Percentiles rank a stretch among this genome's conserved stretches.
These are phyloP conservation scores for Aspergillus indologenus DNA, from an alignment of 495 filamentous ascomycete genomes.

Conservation along the genomic window DNA sequence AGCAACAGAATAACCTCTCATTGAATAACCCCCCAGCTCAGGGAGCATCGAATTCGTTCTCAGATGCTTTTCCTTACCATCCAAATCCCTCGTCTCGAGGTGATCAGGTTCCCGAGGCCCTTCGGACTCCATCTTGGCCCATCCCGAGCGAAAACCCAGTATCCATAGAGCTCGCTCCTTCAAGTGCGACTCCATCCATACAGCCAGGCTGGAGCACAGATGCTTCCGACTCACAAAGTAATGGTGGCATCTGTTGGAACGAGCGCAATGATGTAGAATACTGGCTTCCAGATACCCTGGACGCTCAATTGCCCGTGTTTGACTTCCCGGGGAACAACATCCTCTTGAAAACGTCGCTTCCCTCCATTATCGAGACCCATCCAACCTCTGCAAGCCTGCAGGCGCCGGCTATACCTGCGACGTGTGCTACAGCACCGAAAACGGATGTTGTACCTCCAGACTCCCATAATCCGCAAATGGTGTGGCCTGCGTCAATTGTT, in stretches of 20 bases:
- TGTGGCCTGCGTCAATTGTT: slow-evolving; percentile 39
- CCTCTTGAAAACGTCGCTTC: slow-evolving; percentile 37
- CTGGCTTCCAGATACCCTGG: slow-evolving; percentile 42
- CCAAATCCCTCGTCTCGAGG: slow-evolving; percentile 17
- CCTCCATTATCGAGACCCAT: slow-evolving; percentile 38
- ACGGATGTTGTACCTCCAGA: slow-evolving; percentile 21
- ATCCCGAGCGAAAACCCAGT: slow-evolving; percentile 23
- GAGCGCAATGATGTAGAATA: slow-evolving; percentile 36
- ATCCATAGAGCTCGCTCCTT: slow-evolving; percentile 25
- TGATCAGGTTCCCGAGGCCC: slow-evolving; percentile 11
- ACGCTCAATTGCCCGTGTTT: slow-evolving; percentile 34
- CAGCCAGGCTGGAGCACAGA: slow-evolving; percentile 26
- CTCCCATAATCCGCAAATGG: slow-evolving; percentile 19
- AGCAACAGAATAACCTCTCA: slow-evolving; percentile 33
- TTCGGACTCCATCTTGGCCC: slow-evolving; percentile 20
- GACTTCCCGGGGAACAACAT: slow-evolving; percentile 40
- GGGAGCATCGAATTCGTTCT: slow-evolving; percentile 13
- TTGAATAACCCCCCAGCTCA: slow-evolving; percentile 16
- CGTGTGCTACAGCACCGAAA: slow-evolving; percentile 22
- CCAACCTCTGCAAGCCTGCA: slow-evolving; percentile 21
- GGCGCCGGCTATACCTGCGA: slow-evolving; percentile 21
- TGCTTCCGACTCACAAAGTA: slow-evolving; percentile 23
- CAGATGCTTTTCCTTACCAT: slow-evolving; percentile 13
- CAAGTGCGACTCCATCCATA: slow-evolving; percentile 17
- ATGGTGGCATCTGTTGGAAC: slow-evolving; percentile 29